phyloP scores from a whole-genome alignment of 1,284 basidiomycete genomes.

The Kwoniella shivajii region DNA sequence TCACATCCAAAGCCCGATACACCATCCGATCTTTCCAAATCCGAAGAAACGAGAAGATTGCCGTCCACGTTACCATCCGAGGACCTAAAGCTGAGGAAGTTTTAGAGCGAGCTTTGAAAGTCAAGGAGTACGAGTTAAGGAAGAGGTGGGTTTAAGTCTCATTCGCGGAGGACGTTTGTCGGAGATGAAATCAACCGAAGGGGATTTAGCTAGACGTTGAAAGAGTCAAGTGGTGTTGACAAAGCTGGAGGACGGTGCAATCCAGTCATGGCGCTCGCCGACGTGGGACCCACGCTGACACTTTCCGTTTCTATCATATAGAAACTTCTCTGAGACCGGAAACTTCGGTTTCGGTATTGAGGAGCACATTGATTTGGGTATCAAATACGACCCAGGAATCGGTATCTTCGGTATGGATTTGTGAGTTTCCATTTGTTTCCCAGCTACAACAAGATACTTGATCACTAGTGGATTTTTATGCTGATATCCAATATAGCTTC shows the following conservation, averaged over 20 bases:
- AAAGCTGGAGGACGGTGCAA: not conserved
- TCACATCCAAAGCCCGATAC: slow-evolving; percentile 99
- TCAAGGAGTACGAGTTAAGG: slow-evolving; percentile 98
- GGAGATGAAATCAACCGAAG: too few species aligned
- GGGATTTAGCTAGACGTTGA: too few species aligned
- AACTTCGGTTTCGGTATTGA: slow-evolving; percentile 99
- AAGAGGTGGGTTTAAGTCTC: slow-evolving; percentile 46
- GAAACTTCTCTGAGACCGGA: slow-evolving; percentile 96
- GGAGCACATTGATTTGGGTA: slow-evolving; percentile 98
- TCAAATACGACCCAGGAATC: slow-evolving; percentile 94
- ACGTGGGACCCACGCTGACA: too few species aligned
- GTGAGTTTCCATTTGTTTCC: slow-evolving; percentile 95
- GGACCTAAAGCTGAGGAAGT: slow-evolving; percentile 99
- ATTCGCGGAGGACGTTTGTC: too few species aligned
- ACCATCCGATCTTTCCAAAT: slow-evolving; percentile 99
- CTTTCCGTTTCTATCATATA: slow-evolving; percentile 56
- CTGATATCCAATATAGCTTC: slow-evolving; percentile 56
- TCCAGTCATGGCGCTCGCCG: too few species aligned
- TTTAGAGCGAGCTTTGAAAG: slow-evolving; percentile 97
- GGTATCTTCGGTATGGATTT: slow-evolving; percentile 99
- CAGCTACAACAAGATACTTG: slow-evolving; percentile 62
- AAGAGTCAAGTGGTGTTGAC: too few species aligned
- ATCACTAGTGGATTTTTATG: not conserved
- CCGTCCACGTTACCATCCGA: slow-evolving; percentile 98
- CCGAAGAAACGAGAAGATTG: slow-evolving; percentile 99